Base-by-base conservation (phyloP, 306 rosid genomes). In the Dryas octopetala region DNA sequence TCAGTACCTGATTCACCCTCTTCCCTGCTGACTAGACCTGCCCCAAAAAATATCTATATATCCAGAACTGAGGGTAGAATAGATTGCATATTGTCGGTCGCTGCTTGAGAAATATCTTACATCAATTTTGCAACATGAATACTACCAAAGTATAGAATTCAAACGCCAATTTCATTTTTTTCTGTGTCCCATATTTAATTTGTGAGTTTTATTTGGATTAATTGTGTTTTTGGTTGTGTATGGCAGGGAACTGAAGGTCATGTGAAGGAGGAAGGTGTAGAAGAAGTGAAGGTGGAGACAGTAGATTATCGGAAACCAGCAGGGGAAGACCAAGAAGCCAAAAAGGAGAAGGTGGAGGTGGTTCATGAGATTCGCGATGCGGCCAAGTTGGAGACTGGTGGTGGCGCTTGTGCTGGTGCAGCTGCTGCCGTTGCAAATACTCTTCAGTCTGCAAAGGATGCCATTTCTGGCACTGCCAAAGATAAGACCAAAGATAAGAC, bases 311-410 rank as follows among this genome's bases (percentile, higher is more conserved):
- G 72, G 17, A 62, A 74, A 8, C 78, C 84, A 4, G 73, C 89
- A 0, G 76, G 79, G 28, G 58, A 60, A 66, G 71, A 65, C 59
- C 8, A 70, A 68, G 76, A 76, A 26, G 79, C 85, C 19, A 28
- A 7, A 0, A 70, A 61, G 15, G 74, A 70, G 15, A 55, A 75
- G 47, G 75, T 78, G 13, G 43, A 57, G 2, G 80, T 77, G 49
- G 72, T 80, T 70, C 89, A 80, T 77, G 74, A 80, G 60, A 80
- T 77, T 38, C 19, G 71, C 8, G 76, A 85, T 16, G 69, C 16
- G 7, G 40, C 50, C 2, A 48, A 9, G 14, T 32, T 62, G 9
- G 38, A 7, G 0, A 13, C 32, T 0, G 65, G 51, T 17, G 70
- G 65, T 46, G 71, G 81, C 6, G 49, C 44, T 28, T 47, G 77